Evolutionary conservation across 2,329 filamentous ascomycete genomes (phyloP), one percentile per base, ranked within the genome.

Genomic region (Fusarium sterilihyphosum): DNA sequence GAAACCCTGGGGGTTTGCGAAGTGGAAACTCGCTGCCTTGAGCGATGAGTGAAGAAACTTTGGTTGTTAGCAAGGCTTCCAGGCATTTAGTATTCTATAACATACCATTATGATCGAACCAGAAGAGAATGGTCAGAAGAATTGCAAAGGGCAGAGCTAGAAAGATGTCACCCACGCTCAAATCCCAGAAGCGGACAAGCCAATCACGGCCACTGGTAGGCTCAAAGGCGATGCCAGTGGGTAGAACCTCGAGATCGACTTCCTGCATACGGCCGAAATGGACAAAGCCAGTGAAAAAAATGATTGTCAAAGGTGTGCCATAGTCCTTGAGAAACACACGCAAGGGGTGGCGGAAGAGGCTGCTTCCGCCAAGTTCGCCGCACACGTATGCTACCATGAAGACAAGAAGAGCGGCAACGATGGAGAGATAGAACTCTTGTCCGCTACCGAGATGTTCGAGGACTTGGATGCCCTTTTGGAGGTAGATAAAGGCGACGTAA

Each of bases 271-370:
- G 92, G 13, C 94, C 94, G 71, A 97, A 90, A 81, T 96, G 93
- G 4, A 96, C 92, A 78, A 97, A 97, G 1, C 94, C 94, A 0
- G 94, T 95, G 81, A 97, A 97, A 86, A 97, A 97, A 69, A 97
- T 85, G 62, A 95, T 89, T 0, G 93, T 94, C 70, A 96, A 84
- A 0, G 94, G 94, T 0, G 94, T 97, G 60, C 94, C 94, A 80
- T 97, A 97, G 81, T 97, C 94, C 80, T 96, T 94, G 73, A 97
- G 87, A 77, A 97, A 97, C 73, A 95, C 91, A 26, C 94, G 89
- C 14, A 96, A 84, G 43, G 91, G 90, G 65, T 95, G 91, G 24
- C 90, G 88, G 81, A 97, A 96, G 4, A 97, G 86, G 57, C 88
- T 88, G 78, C 93, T 92, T 24, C 86, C 85, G 33, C 94, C 94